Evolutionary conservation across 306 rosid species (phyloP).

Genomic region (Canavalia gladiata): DNA sequence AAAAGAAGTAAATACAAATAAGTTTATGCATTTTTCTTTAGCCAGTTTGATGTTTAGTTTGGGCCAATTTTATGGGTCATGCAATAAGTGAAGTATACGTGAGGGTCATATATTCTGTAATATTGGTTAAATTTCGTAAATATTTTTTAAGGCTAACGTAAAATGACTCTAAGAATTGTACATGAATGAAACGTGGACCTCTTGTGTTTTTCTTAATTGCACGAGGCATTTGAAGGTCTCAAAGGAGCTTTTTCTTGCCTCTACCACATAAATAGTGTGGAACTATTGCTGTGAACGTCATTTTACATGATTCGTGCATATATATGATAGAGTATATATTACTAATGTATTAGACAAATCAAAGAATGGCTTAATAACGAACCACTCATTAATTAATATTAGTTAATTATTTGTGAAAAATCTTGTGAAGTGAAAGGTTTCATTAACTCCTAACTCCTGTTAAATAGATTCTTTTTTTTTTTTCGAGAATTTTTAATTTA

Average conservation of each 20-base stretch:
- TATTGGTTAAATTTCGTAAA: neutral
- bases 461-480: too few species aligned
- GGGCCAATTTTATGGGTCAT: neutral
- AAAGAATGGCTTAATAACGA: too few species aligned
- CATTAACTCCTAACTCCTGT: too few species aligned
- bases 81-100: neutral
- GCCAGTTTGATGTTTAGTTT: neutral
- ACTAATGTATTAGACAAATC: too few species aligned
- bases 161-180: neutral
- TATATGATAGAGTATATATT: too few species aligned
- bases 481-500: too few species aligned
- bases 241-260: neutral
- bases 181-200: neutral
- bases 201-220: neutral
- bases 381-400: too few species aligned
- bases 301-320: too few species aligned
- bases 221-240: neutral
- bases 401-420: too few species aligned
- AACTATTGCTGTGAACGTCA: neutral
- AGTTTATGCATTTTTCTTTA: neutral
- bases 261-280: too few species aligned
- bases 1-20: neutral
- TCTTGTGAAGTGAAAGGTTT: too few species aligned
- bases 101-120: neutral
- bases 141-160: neutral